phyloP scores from a whole-genome alignment of 805 yeast genomes.

The Limtongozyma cylindracea region DNA sequence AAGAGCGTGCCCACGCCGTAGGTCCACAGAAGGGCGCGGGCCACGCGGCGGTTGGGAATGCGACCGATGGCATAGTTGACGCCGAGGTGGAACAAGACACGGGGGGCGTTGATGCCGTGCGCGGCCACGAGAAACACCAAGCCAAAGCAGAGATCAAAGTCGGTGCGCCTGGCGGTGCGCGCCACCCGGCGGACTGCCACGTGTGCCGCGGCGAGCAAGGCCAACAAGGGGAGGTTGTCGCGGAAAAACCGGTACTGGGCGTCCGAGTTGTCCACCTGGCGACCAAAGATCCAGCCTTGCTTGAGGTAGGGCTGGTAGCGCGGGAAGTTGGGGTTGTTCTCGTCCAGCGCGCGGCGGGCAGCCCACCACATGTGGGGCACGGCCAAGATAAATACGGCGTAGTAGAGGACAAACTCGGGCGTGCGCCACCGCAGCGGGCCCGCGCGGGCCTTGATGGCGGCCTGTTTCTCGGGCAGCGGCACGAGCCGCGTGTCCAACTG shows the following conservation, averaged over 20 bases:
- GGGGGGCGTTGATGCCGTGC: constrained; percentile 56
- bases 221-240: constrained; percentile 42
- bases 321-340: constrained; percentile 47
- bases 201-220: constrained; percentile 31
- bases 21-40: constrained; percentile 32
- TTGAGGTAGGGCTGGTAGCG: constrained; percentile 33
- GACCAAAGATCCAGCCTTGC: constrained; percentile 75
- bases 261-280: constrained; percentile 85
- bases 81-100: constrained; percentile 29
- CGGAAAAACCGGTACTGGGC: constrained; percentile 73
- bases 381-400: constrained; percentile 30
- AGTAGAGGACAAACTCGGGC: constrained; percentile 47
- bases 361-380: constrained; percentile 70
- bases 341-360: constrained; percentile 60
- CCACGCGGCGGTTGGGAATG: constrained; percentile 9
- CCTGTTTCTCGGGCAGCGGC: constrained; percentile 11
- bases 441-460: constrained; percentile 8
- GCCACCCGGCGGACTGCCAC: constrained; percentile 16
- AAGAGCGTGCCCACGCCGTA: constrained; percentile 65
- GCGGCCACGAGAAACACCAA: constrained; percentile 38
- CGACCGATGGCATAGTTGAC: constrained; percentile 26
- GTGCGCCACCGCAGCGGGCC: constrained; percentile 45
- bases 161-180: constrained; percentile 11
- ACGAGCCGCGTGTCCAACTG: constrained; percentile 18
- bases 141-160: constrained; percentile 60